Percentiles rank a stretch among this genome's conserved stretches.
phyloP scores from a whole-genome alignment of 768 basidiomycete genomes.

The Auricularia sp. region DNA sequence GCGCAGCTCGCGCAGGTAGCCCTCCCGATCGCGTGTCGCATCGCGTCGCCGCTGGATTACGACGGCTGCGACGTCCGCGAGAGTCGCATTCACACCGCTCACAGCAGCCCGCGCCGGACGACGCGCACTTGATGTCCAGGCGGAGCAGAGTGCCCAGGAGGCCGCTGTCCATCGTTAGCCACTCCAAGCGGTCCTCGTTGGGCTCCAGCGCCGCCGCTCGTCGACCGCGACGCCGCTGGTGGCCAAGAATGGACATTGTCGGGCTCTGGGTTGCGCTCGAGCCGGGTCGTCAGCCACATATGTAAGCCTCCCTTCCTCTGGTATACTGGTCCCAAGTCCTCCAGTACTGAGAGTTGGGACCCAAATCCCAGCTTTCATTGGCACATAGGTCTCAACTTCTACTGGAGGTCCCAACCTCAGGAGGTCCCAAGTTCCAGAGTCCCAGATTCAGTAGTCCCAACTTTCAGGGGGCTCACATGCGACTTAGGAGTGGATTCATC shows the following conservation, averaged over 20 bases:
- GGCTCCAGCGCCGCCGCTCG: constrained; percentile 17
- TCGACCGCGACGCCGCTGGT: constrained; percentile 17
- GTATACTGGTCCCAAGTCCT: no score
- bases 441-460: no score
- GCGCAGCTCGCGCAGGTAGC: constrained; percentile 67
- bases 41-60: constrained; percentile 71
- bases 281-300: not conserved
- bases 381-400: no score
- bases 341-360: no score
- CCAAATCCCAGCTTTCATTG: no score
- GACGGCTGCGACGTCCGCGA: constrained; percentile 66
- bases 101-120: constrained; percentile 9
- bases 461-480: no score
- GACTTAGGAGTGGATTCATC: no score
- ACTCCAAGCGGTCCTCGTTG: constrained; percentile 55
- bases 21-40: constrained; percentile 65
- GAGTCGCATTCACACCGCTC: constrained; percentile 16
- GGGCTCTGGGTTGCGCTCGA: not conserved
- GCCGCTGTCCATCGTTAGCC: constrained; percentile 66
- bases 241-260: not conserved
- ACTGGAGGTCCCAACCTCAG: no score
- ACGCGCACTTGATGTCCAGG: constrained; percentile 43
- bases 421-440: no score
- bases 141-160: constrained; percentile 65
- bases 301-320: no score